Percentiles rank a stretch among this genome's conserved stretches.
These are phyloP conservation scores for Aspergillus carlsbadensis DNA, from an alignment of 495 filamentous ascomycete genomes.

Conservation along the genomic window DNA sequence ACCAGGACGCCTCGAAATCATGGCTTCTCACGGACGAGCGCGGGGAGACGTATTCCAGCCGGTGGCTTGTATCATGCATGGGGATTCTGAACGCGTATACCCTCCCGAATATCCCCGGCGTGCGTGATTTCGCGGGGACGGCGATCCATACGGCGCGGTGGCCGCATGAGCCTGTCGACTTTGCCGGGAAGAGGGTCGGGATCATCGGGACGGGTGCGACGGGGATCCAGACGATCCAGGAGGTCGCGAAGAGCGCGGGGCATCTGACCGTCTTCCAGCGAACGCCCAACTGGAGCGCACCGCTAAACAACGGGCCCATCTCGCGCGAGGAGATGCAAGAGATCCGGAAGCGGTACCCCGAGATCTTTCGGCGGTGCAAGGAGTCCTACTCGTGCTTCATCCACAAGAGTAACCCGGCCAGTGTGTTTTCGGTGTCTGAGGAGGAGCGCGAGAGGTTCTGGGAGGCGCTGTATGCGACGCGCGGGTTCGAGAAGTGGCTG, in stretches of 20 bases:
- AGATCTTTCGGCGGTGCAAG: conserved; percentile 36
- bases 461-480: conserved; percentile 36
- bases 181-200: conserved; percentile 49
- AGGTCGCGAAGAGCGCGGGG: conserved; percentile 34
- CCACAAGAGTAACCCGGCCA: conserved; percentile 33
- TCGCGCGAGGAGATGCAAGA: conserved; percentile 43
- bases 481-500: conserved; percentile 34
- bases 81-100: conserved; percentile 25
- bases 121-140: conserved; percentile 22
- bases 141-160: conserved; percentile 43
- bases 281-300: conserved; percentile 51
- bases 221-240: conserved; percentile 16
- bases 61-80: conserved; percentile 21
- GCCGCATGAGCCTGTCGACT: conserved; percentile 36
- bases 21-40: conserved; percentile 24
- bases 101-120: conserved; percentile 26
- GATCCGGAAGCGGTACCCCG: conserved; percentile 36
- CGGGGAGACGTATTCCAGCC: neutral
- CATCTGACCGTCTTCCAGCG: conserved; percentile 52
- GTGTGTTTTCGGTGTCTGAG: conserved; percentile 42
- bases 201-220: conserved; percentile 49
- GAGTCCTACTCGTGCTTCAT: conserved; percentile 24
- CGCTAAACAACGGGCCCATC: conserved; percentile 46
- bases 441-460: conserved; percentile 41
- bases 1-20: conserved; percentile 13